Percentiles rank a stretch among this genome's conserved stretches.
phyloP scores from a whole-genome alignment of 495 filamentous ascomycete species.

The Trichodelitschia bisporula region DNA sequence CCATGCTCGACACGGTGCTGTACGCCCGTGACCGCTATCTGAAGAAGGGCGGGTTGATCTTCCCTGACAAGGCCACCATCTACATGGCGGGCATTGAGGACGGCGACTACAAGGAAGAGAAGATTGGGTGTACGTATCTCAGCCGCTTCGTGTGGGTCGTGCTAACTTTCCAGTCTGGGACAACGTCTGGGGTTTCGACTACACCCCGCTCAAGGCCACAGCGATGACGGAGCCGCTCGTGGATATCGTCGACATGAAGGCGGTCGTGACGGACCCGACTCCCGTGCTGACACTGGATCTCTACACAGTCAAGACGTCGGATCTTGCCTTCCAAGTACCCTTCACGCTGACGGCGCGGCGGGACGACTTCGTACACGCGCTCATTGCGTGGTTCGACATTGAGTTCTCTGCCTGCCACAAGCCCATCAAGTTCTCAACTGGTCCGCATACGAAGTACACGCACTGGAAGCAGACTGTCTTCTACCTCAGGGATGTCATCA shows the following conservation, averaged over 20 bases:
- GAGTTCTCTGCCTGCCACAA: conserved; percentile 78
- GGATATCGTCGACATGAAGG: conserved; percentile 55
- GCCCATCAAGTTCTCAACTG: conserved; percentile 21
- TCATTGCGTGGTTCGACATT: conserved; percentile 98
- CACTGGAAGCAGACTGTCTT: conserved; percentile 27
- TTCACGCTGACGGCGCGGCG: conserved; percentile 50
- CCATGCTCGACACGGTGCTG: conserved; percentile 91
- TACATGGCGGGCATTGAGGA: conserved; percentile 77
- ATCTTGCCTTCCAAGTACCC: conserved; percentile 50
- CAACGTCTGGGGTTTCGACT: conserved; percentile 96
- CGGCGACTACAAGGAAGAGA: conserved; percentile 71
- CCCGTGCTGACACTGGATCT: conserved; percentile 58
- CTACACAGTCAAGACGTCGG: conserved; percentile 45
- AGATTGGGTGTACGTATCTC: conserved; percentile 44
- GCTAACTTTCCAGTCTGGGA: conserved; percentile 51
- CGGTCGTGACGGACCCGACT: conserved; percentile 56
- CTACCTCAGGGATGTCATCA: conserved; percentile 19
- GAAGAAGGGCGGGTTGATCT: conserved; percentile 57
- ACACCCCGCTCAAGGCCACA: conserved; percentile 55
- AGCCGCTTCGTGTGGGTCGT: not conserved
- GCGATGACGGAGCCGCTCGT: conserved; percentile 71
- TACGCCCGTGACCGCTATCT: conserved; percentile 88
- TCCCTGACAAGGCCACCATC: conserved; percentile 74
- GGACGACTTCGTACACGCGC: conserved; percentile 77
- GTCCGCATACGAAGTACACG: conserved; percentile 23